Base-by-base conservation (phyloP, 2,329 filamentous ascomycete genomes). In the Venturia oleaginea region DNA sequence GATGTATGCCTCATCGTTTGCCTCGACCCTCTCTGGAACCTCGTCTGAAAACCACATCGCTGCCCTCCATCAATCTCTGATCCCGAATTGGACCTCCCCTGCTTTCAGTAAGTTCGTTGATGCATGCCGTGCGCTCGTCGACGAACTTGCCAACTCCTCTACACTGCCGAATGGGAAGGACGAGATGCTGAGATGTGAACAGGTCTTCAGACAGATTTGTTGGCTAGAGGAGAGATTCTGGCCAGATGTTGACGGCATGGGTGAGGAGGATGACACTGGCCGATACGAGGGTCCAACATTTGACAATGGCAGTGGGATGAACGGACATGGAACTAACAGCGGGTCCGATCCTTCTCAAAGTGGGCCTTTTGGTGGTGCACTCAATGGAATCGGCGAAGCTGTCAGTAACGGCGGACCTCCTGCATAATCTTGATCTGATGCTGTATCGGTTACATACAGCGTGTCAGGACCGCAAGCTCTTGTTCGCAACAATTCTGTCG, bases 1-100 rank as follows among this genome's bases (percentile, higher is more conserved):
- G 78, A 74, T 77, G 65, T 80, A 81, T 64, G 78, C 79, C 55
- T 73, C 75, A 24, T 77, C 73, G 38, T 80, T 80, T 70, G 75
- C 70, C 67, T 69, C 67, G 38, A 71, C 74, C n/a, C 71, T 76
- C 63, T 71, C 73, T 54, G 74, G 72, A 0, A 72, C 68, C 61
- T 66, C 68, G n/a, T 69, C 70, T n/a, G 77, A 79, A n/a, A 70
- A 71, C 37, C 79, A 81, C 69, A 78, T 79, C 59, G 72, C 77
- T 62, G 78, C 79, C 40, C 75, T 81, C 13, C 79, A 80, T 68
- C 78, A 81, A 70, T 76, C 78, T 6, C 72, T 81, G 30, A 81
- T 81, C 55, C 79, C 78, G 2, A 81, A 81, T 67, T 81, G 79
- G 79, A 80, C 78, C 0, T 80, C 79, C 0, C 74, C 77, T 13